phyloP scores from a whole-genome alignment of 306 rosid genomes.

The Quercus parvula region DNA sequence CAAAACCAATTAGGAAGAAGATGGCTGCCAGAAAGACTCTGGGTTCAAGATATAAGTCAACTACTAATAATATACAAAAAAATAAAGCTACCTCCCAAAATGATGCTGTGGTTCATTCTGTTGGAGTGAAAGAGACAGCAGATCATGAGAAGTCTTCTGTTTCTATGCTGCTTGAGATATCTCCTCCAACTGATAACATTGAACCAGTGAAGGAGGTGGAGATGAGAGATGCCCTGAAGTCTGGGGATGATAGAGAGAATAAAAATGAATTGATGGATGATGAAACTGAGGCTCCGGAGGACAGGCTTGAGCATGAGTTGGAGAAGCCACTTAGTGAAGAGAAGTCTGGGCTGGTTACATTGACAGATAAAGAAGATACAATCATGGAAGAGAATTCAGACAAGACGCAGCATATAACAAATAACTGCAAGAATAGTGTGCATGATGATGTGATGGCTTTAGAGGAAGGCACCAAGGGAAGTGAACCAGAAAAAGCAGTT shows the following conservation, averaged over 20 bases:
- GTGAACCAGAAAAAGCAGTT: conserved; percentile 21
- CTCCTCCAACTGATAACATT: conserved; percentile 25
- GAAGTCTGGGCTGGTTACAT: conserved; percentile 18
- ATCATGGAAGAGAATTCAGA: conserved; percentile 28
- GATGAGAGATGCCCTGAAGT: conserved; percentile 14
- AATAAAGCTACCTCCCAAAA: conserved; percentile 27
- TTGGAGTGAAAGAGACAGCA: conserved; percentile 26
- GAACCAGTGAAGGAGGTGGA: conserved; percentile 23
- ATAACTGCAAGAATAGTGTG: conserved; percentile 7
- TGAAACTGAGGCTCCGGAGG: conserved; percentile 73
- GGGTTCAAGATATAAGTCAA: conserved; percentile 58
- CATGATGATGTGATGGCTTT: conserved; percentile 36
- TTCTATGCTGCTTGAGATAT: conserved; percentile 22
- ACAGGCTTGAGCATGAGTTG: conserved; percentile 35
- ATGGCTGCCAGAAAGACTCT: conserved; percentile 47
- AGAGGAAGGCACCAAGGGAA: conserved; percentile 24
- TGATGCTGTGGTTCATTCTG: conserved; percentile 20
- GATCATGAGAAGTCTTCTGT: conserved; percentile 15
- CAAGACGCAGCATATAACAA: conserved; percentile 20
- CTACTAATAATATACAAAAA: conserved; percentile 37
- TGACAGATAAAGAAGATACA: conserved; percentile 16
- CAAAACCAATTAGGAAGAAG: conserved; percentile 43
- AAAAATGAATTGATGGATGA: conserved; percentile 49
- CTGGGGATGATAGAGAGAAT: conserved; percentile 23
- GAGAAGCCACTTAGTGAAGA: conserved; percentile 30